A percentile compares a stretch with the other conserved stretches of the same genome.
Conservation (phyloP, 306 rosid genomes). For the Echinosophora koreensis region DNA sequence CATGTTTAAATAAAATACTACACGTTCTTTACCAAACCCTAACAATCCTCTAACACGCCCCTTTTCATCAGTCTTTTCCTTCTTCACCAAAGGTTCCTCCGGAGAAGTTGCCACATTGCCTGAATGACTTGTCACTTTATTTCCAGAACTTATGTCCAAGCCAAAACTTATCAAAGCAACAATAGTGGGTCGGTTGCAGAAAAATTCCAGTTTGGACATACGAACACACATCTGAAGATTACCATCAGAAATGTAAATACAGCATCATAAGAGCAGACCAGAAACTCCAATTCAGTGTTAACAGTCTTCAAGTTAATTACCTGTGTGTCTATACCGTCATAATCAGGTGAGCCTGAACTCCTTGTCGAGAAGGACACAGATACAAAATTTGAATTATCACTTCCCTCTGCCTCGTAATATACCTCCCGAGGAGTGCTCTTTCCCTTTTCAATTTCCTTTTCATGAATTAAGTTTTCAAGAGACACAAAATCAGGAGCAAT, state of each 20-base stretch:
- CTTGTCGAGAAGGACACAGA: constrained; percentile 72
- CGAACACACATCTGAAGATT: constrained; percentile 82
- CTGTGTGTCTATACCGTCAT: constrained; percentile 94
- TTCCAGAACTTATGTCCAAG: constrained; percentile 72
- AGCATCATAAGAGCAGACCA: constrained; percentile 25
- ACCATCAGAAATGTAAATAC: constrained; percentile 44
- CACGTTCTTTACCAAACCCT: constrained; percentile 92
- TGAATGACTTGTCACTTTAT: constrained; percentile 46
- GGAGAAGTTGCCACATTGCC: constrained; percentile 50
- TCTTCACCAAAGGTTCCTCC: constrained; percentile 53
- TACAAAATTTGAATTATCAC: constrained; percentile 75
- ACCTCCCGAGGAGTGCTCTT: constrained; percentile 64
- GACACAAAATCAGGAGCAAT: constrained; percentile 61
- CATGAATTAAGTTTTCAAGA: constrained; percentile 62
- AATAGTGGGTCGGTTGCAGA: constrained; percentile 91
- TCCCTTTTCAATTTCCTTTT: constrained; percentile 62
- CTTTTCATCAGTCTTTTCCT: constrained; percentile 77
- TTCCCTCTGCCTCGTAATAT: constrained; percentile 81
- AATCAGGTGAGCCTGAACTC: constrained; percentile 77
- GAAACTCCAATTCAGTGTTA: constrained; percentile 37
- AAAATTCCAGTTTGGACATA: constrained; percentile 91
- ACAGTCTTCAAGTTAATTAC: constrained; percentile 55
- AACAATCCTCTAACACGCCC: constrained; percentile 84
- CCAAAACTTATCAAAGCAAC: constrained; percentile 89
- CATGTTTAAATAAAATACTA: constrained; percentile 82